Base-by-base conservation (phyloP, 768 basidiomycete genomes). In the Russula vinacea region DNA sequence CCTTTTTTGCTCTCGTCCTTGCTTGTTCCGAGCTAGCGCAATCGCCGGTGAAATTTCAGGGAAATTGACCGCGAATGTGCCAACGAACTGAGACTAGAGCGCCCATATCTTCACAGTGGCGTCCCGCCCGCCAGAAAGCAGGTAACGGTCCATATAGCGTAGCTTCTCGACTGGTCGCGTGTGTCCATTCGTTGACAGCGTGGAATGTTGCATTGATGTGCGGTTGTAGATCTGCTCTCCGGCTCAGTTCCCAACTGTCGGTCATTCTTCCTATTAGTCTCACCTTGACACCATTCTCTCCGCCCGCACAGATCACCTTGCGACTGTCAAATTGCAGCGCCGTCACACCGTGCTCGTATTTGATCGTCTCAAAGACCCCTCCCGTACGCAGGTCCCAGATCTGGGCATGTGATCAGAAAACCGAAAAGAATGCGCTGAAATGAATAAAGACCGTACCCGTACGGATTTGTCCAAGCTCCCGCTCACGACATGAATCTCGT, bases 331-430 rank as follows among this genome's bases (percentile, higher is more conserved):
- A 99, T 72, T 98, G 97, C 32, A 99, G 77, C 22, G 85, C 84
- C 2, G 94, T 96, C 49, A 99, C 89, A 8, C 88, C 88, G 71
- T 92, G 86, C 69, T 98, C 94, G 74, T 91, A 97, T 68, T 87
- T 84, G 69, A 98, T 84, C 6, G 92, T 91, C 70, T 99, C 96
- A 59, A 89, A 85, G 42, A 89, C 87, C 29, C 86, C 82, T 11
- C 97, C 96, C 13, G 87, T 92, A 17, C 97, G 87, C 33, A 99
- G 83, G 72, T 99, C 97, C 97, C 97, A 98, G 64, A 97, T 92
- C 93, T 96, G 61, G 14, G 16, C n/a, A 17, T 26, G 13, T 29
- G 26, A 26, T 29, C 13, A 29, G 42, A 53, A 67, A n/a, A n/a
- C n/a, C n/a, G 14, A 29, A 35, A 35, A 35, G 35, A 8, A 5